Conservation (phyloP, 2,329 filamentous ascomycete species). For the Myriosclerotinia curreyana region DNA sequence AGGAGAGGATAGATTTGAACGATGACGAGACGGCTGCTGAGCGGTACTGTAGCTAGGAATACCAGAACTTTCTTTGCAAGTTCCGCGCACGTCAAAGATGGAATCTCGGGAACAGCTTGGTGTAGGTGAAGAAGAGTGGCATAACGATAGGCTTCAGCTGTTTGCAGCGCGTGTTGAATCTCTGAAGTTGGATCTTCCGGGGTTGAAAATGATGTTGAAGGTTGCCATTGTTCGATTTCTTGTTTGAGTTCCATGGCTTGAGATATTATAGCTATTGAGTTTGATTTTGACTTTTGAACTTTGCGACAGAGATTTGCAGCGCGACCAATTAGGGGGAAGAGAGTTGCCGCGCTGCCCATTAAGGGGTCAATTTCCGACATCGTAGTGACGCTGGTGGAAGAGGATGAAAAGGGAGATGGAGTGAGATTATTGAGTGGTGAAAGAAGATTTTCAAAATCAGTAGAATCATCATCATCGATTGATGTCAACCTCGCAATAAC, state of each 20-base stretch:
- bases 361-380: slow-evolving; percentile 60
- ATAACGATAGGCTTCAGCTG: slow-evolving; percentile 64
- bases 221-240: slow-evolving; percentile 59
- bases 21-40: slow-evolving; percentile 60
- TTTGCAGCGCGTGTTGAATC: slow-evolving; percentile 62
- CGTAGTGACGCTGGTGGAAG: slow-evolving; percentile 39
- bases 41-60: slow-evolving; percentile 60
- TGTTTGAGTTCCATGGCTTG: slow-evolving; percentile 61
- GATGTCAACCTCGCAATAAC: slow-evolving; percentile 67
- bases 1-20: slow-evolving; percentile 69
- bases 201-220: slow-evolving; percentile 49
- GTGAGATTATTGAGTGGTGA: slow-evolving; percentile 39
- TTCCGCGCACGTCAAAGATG: slow-evolving; percentile 53
- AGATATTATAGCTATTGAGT: slow-evolving; percentile 58
- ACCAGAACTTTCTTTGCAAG: slow-evolving; percentile 61
- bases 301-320: slow-evolving; percentile 64
- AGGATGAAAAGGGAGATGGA: slow-evolving; percentile 36
- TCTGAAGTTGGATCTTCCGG: slow-evolving; percentile 63
- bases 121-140: slow-evolving; percentile 65
- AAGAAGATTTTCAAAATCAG: slow-evolving; percentile 51
- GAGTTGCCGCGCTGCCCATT: slow-evolving; percentile 65
- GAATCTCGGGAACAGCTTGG: slow-evolving; percentile 66
- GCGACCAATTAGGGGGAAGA: slow-evolving; percentile 66
- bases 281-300: slow-evolving; percentile 51
- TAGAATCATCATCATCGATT: slow-evolving; percentile 48